Evolutionary conservation across 768 basidiomycete genomes (phyloP), one percentile per base, ranked within the genome.

Genomic region (Artomyces pyxidatus): DNA sequence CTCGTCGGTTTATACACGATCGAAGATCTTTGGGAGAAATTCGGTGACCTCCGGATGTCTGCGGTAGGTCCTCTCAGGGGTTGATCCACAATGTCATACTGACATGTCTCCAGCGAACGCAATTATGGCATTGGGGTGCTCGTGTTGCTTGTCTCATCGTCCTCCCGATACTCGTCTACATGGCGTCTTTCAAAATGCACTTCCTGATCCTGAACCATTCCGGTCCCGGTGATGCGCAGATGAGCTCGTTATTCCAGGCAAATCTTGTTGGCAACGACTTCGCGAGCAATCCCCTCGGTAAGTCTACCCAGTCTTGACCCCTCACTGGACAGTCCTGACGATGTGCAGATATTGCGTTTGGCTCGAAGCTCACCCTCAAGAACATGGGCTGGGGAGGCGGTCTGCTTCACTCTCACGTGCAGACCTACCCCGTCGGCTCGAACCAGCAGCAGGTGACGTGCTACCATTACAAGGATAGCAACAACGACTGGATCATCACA

Each of bases 361-460:
- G 95, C 16, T 96, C 93, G 19, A 89, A 82, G 62, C 58, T 98
- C 48, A 94, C 95, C 0, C 69, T 99, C 21, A 98, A 98, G 65
- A 98, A 96, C 65, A 88, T 96, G 76, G 96, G 93, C 10, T 99
- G 88, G 75, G 96, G 95, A 14, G 96, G 96, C 44, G 96, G 96
- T 23, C 76, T 99, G 4, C 72, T 99, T 3, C 96, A 99, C 63
- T 98, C 95, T 4, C 96, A 99, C 63, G 78, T 92, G n/a, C 95
- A 97, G 60, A 84, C 90, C 1, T 96, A 83, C 63, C 96, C 96
- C 0, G 74, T 83, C 19, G 96, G 95, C 11, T 96, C 93, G 0
- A 71, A 71, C 49, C 96, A 98, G 62, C 96, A 98, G 60, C 96
- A 99, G 66, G 83, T 98, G 3, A 98, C 96, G 0, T 99, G 96